Evolutionary conservation across 225 moss, liverwort and hornwort species (phyloP).

Genomic region (Takakia lepidozioides): DNA sequence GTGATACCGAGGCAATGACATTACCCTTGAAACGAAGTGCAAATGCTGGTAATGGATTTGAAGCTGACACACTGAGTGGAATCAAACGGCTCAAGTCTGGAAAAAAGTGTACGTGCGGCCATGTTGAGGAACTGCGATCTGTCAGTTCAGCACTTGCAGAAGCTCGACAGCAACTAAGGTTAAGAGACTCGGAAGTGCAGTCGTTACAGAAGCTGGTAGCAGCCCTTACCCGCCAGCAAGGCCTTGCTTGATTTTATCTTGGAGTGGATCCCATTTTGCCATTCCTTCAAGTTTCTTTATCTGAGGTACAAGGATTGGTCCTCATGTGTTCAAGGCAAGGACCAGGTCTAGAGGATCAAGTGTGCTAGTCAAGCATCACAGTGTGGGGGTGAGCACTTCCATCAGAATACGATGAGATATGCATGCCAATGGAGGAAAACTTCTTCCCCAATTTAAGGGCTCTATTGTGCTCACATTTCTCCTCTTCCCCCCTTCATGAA

Average conservation of each 20-base stretch:
- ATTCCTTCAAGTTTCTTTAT: too few species aligned
- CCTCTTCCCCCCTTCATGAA: too few species aligned
- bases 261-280: too few species aligned
- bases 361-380: too few species aligned
- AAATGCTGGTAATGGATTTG: conserved; percentile 10
- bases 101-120: conserved; percentile 18
- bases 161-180: conserved; percentile 21
- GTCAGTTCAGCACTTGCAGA: conserved; percentile 23
- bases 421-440: too few species aligned
- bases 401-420: too few species aligned
- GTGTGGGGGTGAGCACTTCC: too few species aligned
- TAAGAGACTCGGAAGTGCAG: conserved; percentile 17
- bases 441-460: too few species aligned
- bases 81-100: not conserved
- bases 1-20: not conserved
- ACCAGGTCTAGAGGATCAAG: too few species aligned
- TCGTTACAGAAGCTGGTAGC: conserved; percentile 27
- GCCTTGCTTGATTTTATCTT: conserved; percentile 35
- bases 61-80: conserved; percentile 16
- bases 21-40: conserved; percentile 3
- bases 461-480: too few species aligned
- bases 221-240: conserved; percentile 23
- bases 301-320: too few species aligned
- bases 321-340: too few species aligned
- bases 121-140: conserved; percentile 20